These are phyloP conservation scores for Aquilaria malaccensis DNA, from an alignment of 345 rosid species.

Conservation along the genomic window DNA sequence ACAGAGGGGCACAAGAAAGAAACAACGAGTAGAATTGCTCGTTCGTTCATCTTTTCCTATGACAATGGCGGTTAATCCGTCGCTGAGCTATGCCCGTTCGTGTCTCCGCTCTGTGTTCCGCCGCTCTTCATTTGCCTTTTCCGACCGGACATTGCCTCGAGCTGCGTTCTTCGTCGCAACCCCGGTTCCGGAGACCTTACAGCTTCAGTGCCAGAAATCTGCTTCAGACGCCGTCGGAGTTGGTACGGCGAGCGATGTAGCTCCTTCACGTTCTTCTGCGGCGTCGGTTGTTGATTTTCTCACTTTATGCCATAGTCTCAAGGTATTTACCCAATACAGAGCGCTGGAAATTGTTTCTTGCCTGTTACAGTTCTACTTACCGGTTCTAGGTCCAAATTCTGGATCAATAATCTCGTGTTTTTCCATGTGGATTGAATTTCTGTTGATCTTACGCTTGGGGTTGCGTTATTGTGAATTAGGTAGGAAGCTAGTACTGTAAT, in stretches of 20 bases:
- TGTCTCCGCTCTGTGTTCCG: constrained; percentile 18
- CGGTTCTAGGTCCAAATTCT: not conserved
- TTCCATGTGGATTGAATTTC: not conserved
- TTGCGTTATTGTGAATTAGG: too few species aligned
- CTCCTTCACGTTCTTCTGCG: constrained; percentile 28
- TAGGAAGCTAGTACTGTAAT: not conserved
- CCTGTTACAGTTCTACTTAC: not conserved
- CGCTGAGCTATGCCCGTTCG: constrained; percentile 29
- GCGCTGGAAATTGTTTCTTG: too few species aligned
- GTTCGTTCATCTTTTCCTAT: not conserved
- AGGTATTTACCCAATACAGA: constrained; percentile 32
- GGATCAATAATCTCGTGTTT: not conserved
- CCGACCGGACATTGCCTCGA: constrained; percentile 17
- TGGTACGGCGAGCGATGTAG: constrained; percentile 21
- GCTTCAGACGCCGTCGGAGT: constrained; percentile 23
- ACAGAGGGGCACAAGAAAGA: too few species aligned
- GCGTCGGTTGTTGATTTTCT: constrained; percentile 78
- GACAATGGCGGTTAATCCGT: constrained; percentile 40
- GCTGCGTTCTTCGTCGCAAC: constrained; percentile 21
- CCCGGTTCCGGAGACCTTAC: constrained; percentile 29
- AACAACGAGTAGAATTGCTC: too few species aligned
- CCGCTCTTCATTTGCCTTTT: constrained; percentile 24
- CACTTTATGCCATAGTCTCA: constrained; percentile 76
- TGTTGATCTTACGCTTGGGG: too few species aligned
- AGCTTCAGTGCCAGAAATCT: constrained; percentile 37